Evolutionary conservation across 2,329 filamentous ascomycete species (phyloP), one percentile per base, ranked within the genome.

Genomic region (Chrysoporthe austroafricana): DNA sequence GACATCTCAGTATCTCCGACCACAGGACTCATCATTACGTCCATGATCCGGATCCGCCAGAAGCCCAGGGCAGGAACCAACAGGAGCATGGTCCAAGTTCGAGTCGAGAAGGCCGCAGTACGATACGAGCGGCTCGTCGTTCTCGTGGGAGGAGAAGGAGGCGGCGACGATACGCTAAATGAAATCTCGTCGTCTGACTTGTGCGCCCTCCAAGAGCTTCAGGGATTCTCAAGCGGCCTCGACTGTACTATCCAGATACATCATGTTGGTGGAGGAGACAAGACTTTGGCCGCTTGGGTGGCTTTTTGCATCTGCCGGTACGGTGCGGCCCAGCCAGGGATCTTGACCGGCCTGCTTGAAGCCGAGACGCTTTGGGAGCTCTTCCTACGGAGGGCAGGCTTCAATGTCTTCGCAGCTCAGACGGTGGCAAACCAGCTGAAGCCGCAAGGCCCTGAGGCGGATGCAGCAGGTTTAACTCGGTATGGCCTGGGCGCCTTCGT

Each of bases 351-450:
- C 42, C 74, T 88, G 42, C 73, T 86, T 8, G 77, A 86, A 18
- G 84, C 87, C 0, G 90, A 92, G 76, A 89, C 88, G 0, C 76
- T 80, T 44, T 91, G 88, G 88, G 91, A 94, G 75, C 58, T 87
- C 11, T 91, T 91, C 70, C 80, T 94, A 34, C 82, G 90, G 16
- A 81, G 83, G 34, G 83, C 85, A 1, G 91, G 91, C 0, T 76
- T 93, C 74, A 94, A 94, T 76, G 84, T 86, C 0, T 93, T 88
- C 74, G 91, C 90, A 2, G 91, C 91, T 2, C 91, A 93, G 74
- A 81, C 82, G 11, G 80, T 93, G 1, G 77, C 92, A 44, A 79
- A 78, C 0, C 75, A 76, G n/a, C 67, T 88, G 14, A 82, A 82
- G 71, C 72, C 72, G 7, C 77, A 77, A 7, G 73, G 74, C 21